These are phyloP conservation scores for Penicillium oxalicum DNA, from an alignment of 2,329 filamentous ascomycete species.

Conservation along the genomic window DNA sequence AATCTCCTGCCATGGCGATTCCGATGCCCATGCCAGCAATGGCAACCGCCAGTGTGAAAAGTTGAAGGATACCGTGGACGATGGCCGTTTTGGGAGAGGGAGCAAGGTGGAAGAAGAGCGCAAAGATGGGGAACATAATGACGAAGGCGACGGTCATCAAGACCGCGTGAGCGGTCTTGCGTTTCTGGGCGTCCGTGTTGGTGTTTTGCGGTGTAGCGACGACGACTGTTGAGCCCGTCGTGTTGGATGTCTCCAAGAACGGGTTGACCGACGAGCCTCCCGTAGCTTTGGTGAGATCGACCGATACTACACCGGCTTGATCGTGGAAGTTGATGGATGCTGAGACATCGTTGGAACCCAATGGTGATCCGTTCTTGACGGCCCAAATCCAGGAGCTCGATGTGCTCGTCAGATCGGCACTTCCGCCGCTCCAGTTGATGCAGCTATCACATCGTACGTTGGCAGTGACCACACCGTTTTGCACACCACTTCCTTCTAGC, in stretches of 20 bases:
- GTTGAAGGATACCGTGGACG: constrained; percentile 43
- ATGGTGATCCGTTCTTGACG: constrained; percentile 16
- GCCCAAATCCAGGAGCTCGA: constrained; percentile 28
- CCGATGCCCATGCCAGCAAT: constrained; percentile 48
- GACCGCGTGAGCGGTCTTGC: constrained; percentile 18
- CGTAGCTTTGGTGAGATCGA: constrained; percentile 21
- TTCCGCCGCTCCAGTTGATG: constrained; percentile 18
- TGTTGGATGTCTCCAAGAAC: constrained; percentile 9
- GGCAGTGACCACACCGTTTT: constrained; percentile 51
- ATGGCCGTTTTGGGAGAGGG: constrained; percentile 39
- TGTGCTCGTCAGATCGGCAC: constrained; percentile 12
- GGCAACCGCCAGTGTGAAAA: constrained; percentile 44
- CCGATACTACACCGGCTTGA: constrained; percentile 10
- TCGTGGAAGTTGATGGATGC: constrained; percentile 22
- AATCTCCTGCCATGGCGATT: constrained; percentile 41
- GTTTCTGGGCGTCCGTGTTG: constrained; percentile 1
- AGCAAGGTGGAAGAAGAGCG: constrained; percentile 30
- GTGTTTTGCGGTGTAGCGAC: not conserved
- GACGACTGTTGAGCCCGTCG: not conserved
- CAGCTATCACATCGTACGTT: constrained; percentile 46
- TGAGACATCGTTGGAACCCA: constrained; percentile 17
- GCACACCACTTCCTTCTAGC: constrained; percentile 55
- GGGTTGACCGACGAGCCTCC: constrained; percentile 16
- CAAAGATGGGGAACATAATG: constrained; percentile 32
- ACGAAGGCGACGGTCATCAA: constrained; percentile 41